Conservation (phyloP, 176 grass and related monocot genomes). For the Hordeum marinum region DNA sequence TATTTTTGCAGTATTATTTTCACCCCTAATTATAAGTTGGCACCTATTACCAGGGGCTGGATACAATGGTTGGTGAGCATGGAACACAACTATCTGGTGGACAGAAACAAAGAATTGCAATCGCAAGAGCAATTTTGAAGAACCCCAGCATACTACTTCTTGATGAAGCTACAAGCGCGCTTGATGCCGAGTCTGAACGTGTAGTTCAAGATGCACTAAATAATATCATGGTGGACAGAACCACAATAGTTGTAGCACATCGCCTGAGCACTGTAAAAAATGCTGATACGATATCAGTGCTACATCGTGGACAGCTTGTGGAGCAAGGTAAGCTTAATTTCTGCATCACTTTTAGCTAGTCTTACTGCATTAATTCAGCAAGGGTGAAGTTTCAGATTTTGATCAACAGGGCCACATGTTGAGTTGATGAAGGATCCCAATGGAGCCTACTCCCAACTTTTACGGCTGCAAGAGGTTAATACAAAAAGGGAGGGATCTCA, state of each 20-base stretch:
- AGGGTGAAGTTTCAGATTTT: neutral
- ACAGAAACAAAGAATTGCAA: neutral
- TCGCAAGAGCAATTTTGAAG: neutral
- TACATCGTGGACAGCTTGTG: slow-evolving; percentile 53
- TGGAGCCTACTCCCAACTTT: slow-evolving; percentile 59
- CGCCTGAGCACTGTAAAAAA: slow-evolving; percentile 58
- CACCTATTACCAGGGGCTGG: neutral
- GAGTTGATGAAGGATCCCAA: slow-evolving; percentile 54
- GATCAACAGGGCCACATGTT: slow-evolving; percentile 47
- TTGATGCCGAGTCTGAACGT: neutral
- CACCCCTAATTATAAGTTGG: neutral
- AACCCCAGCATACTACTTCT: neutral
- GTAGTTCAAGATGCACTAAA: slow-evolving; percentile 60
- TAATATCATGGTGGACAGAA: slow-evolving; percentile 59
- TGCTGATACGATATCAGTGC: slow-evolving; percentile 67
- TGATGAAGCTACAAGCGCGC: neutral
- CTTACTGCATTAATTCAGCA: neutral
- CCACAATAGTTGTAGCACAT: slow-evolving; percentile 67
- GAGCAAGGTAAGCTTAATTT: slow-evolving; percentile 52
- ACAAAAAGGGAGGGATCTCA: neutral
- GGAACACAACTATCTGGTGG: neutral
- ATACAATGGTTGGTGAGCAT: neutral
- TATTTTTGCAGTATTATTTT: neutral
- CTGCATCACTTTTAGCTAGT: neutral
- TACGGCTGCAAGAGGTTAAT: slow-evolving; percentile 51